A percentile compares a stretch with the other conserved stretches of the same genome.
phyloP scores from a whole-genome alignment of 1,284 basidiomycete genomes.

The Athelia sp. region DNA sequence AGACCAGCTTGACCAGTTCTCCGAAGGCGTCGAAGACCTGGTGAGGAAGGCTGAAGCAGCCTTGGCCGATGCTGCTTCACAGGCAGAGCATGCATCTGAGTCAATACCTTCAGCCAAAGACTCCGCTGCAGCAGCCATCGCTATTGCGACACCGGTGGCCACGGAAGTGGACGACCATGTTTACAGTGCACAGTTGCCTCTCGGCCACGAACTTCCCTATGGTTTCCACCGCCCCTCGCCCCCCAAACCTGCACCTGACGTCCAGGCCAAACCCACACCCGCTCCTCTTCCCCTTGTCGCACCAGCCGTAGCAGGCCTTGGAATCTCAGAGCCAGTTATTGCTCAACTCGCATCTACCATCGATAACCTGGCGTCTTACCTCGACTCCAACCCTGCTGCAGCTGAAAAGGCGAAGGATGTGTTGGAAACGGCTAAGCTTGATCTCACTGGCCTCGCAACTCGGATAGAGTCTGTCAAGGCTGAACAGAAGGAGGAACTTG shows the following conservation, averaged over 20 bases:
- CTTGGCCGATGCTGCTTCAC: constrained; percentile 39
- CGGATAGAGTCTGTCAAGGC: constrained; percentile 81
- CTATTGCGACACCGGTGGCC: constrained; percentile 23
- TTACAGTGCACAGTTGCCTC: constrained; percentile 73
- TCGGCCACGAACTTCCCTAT: constrained; percentile 89
- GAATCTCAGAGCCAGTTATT: constrained; percentile 81
- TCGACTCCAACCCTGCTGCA: constrained; percentile 70
- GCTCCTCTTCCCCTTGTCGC: constrained; percentile 72
- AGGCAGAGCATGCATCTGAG: constrained; percentile 20
- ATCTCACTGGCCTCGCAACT: constrained; percentile 75
- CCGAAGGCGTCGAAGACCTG: constrained; percentile 62
- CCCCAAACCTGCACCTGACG: constrained; percentile 34
- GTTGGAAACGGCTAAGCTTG: constrained; percentile 73
- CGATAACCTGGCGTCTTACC: constrained; percentile 85
- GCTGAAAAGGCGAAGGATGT: constrained; percentile 66
- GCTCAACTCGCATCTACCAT: constrained; percentile 91
- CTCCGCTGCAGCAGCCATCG: constrained; percentile 22
- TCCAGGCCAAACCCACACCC: constrained; percentile 25
- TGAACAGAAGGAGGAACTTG: constrained; percentile 74
- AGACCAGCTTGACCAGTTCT: constrained; percentile 47
- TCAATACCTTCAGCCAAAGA: too few species aligned
- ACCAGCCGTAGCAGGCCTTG: constrained; percentile 74
- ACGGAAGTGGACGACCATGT: constrained; percentile 38
- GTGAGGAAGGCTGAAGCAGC: constrained; percentile 67
- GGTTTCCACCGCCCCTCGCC: constrained; percentile 66